Base-by-base conservation (phyloP, 306 rosid species). In the Sindora glabra region DNA sequence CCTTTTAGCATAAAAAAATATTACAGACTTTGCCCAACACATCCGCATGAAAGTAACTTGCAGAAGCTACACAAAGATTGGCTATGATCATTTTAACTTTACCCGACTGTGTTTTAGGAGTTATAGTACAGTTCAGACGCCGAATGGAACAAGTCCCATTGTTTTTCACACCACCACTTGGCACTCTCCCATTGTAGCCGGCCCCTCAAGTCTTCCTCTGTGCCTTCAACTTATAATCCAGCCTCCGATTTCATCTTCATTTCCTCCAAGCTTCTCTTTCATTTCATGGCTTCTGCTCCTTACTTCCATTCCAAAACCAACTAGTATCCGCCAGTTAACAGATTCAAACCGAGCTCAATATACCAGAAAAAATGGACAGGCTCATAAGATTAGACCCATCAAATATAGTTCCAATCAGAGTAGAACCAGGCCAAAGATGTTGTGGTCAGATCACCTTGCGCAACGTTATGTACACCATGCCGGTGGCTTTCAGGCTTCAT, bases 381-480 rank as follows among this genome's bases (percentile, higher is more conserved):
- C 90, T 90, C 64, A 83, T 87, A 56, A 81, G 68, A 75, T 50
- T 90, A 67, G 97, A 90, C 11, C 96, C 97, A 30, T 90, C 96
- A 47, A 87, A 71, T 81, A 18, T 73, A 1, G 77, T 83, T 22
- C 52, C 83, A 0, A 79, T 90, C 10, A 72, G 81, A 1, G 72
- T 90, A 11, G 97, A 90, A 51, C 57, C 69, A 0, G 78, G 81
- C 0, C 82, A 76, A 19, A 90, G 75, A 70, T 87, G 90, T 18
- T 57, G 52, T 5, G 96, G 96, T 32, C 56, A 29, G 6, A 67
- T 87, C 3, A 82, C 85, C 25, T 46, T 90, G 22, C 73, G 83
- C 46, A 90, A 90, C 32, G 97, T 90, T 24, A 90, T 90, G 97
- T 77, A 87, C 75, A 90, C 97, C 10, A 87, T 90, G 97, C 96